A percentile compares a stretch with the other conserved stretches of the same genome.
Evolutionary conservation across 805 yeast species (phyloP).

Genomic region (Wickerhamomyces strasburgensis): DNA sequence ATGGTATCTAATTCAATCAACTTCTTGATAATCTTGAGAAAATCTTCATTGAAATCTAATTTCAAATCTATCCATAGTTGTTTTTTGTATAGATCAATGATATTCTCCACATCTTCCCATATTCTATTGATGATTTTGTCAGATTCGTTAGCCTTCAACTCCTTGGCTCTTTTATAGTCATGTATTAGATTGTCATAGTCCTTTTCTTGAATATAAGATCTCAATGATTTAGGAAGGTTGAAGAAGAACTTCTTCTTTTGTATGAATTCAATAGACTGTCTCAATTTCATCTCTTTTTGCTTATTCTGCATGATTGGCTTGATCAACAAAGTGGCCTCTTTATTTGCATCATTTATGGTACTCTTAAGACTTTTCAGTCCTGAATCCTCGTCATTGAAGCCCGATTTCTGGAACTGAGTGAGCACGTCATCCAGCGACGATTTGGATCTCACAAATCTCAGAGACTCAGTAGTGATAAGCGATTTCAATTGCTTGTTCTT

Average conservation of each 20-base stretch:
- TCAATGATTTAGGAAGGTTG: slow-evolving; percentile 50
- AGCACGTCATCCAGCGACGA: slow-evolving; percentile 58
- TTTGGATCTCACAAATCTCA: slow-evolving; percentile 60
- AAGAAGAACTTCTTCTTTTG: slow-evolving; percentile 49
- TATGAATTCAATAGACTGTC: slow-evolving; percentile 44
- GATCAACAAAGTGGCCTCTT: slow-evolving; percentile 46
- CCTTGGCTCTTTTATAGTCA: slow-evolving; percentile 51
- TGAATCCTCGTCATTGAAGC: slow-evolving; percentile 21
- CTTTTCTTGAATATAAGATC: slow-evolving; percentile 36
- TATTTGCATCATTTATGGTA: slow-evolving; percentile 44
- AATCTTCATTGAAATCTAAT: slow-evolving; percentile 20
- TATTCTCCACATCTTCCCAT: slow-evolving; percentile 51
- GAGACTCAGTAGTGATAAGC: slow-evolving; percentile 55
- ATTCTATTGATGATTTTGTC: slow-evolving; percentile 42
- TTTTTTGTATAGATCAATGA: slow-evolving; percentile 50
- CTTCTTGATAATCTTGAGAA: slow-evolving; percentile 43
- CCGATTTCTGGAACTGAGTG: slow-evolving; percentile 42
- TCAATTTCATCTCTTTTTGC: slow-evolving; percentile 43
- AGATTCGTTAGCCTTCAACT: slow-evolving; percentile 24
- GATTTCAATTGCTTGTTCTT: slow-evolving; percentile 46
- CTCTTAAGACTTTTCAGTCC: slow-evolving; percentile 33
- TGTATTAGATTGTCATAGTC: slow-evolving; percentile 56
- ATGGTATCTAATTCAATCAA: slow-evolving; percentile 58
- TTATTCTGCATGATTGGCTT: slow-evolving; percentile 56
- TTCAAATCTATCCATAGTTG: slow-evolving; percentile 46